Evolutionary conservation across 2,329 filamentous ascomycete species (phyloP).

Genomic region (Penicillium sp.): DNA sequence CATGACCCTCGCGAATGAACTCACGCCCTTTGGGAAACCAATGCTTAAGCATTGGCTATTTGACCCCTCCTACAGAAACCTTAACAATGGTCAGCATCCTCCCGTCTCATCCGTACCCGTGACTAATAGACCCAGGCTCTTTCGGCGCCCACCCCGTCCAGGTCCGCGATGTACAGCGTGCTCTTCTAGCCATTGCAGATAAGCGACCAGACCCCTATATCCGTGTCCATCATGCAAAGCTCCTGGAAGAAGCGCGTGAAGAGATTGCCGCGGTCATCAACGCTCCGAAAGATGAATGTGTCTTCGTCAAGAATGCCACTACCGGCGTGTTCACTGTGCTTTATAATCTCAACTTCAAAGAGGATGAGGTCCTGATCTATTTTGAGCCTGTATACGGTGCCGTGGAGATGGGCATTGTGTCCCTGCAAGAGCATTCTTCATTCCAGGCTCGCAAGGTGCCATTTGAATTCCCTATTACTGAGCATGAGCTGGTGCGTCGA

Average conservation of each 20-base stretch:
- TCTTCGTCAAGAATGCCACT: slow-evolving; percentile 81
- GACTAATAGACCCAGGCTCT: slow-evolving; percentile 51
- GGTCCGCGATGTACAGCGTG: slow-evolving; percentile 60
- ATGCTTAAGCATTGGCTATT: slow-evolving; percentile 69
- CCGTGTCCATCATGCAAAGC: slow-evolving; percentile 63
- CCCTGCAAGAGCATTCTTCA: slow-evolving; percentile 66
- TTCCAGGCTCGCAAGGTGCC: slow-evolving; percentile 55
- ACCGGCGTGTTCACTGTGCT: slow-evolving; percentile 70
- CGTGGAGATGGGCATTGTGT: slow-evolving; percentile 72
- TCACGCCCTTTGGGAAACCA: slow-evolving; percentile 51
- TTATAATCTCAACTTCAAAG: slow-evolving; percentile 68
- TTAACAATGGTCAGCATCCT: slow-evolving; percentile 69
- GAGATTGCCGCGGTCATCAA: slow-evolving; percentile 68
- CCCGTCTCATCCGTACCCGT: background rate
- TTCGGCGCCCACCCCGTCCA: slow-evolving; percentile 72
- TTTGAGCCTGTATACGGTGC: slow-evolving; percentile 78
- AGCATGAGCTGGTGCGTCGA: slow-evolving; percentile 62
- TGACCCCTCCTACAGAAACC: slow-evolving; percentile 65
- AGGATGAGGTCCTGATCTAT: slow-evolving; percentile 71
- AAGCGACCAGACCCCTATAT: slow-evolving; percentile 73
- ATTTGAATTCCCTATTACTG: slow-evolving; percentile 68
- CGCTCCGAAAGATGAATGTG: slow-evolving; percentile 64
- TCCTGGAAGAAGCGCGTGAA: slow-evolving; percentile 64
- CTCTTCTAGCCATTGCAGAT: slow-evolving; percentile 69
- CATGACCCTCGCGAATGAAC: slow-evolving; percentile 10